Percentiles rank a stretch among this genome's conserved stretches.
Evolutionary conservation across 805 yeast genomes (phyloP).

Genomic region (Myxozyma mucilagina): DNA sequence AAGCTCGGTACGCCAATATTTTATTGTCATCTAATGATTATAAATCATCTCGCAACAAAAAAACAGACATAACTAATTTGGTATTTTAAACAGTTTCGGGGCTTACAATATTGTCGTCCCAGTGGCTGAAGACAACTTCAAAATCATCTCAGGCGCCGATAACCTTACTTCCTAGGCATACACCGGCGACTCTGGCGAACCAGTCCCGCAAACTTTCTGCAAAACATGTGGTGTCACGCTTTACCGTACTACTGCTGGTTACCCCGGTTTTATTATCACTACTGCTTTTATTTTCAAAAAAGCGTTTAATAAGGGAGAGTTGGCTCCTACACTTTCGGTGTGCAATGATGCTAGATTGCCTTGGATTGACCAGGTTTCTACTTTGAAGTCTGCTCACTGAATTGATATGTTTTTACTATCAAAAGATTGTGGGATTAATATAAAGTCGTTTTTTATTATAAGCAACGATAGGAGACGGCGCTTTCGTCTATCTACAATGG

Average conservation of each 20-base stretch:
- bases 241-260: constrained; percentile 1
- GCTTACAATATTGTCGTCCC: constrained; percentile 7
- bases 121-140: constrained; percentile 12
- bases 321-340: constrained; percentile 1
- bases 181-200: constrained; percentile 19
- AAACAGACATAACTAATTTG: too few species aligned
- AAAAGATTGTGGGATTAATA: too few species aligned
- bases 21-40: too few species aligned
- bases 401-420: too few species aligned
- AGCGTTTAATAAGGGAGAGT: constrained; percentile 5
- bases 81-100: constrained; percentile 18
- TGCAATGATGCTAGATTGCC: neutral
- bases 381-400: too few species aligned
- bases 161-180: constrained; percentile 18
- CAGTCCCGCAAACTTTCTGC: constrained; percentile 23
- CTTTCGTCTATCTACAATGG: too few species aligned
- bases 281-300: constrained; percentile 10
- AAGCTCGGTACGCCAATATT: too few species aligned
- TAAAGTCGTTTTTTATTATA: too few species aligned
- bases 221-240: constrained; percentile 18
- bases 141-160: constrained; percentile 2
- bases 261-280: constrained; percentile 2
- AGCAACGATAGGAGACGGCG: too few species aligned
- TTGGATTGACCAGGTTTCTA: constrained; percentile 5
- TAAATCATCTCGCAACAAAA: too few species aligned